Conservation (phyloP, 768 basidiomycete species). For the Heimioporus sp. region DNA sequence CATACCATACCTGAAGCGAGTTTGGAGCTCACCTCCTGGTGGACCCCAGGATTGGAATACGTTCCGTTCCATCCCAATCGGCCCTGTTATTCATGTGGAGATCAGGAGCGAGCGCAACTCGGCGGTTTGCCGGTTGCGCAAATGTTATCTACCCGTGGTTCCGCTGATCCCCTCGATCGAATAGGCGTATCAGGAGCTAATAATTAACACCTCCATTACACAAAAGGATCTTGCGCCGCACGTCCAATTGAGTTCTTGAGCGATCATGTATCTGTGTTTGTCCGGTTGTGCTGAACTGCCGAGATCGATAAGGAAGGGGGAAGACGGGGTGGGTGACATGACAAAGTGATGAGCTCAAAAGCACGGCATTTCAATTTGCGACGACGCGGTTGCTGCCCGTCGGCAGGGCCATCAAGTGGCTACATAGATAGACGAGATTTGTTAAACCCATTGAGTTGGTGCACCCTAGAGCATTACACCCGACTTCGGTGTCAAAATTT, state of each 20-base stretch:
- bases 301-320: background rate
- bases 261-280: background rate
- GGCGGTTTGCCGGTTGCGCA: background rate
- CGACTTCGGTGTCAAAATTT: too few relatives aligned
- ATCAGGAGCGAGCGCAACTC: conserved; percentile 2
- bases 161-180: background rate
- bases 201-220: background rate
- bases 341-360: background rate
- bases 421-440: background rate
- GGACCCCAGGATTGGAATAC: background rate
- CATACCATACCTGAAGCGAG: conserved; percentile 9
- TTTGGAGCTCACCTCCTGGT: conserved; percentile 1
- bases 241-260: background rate
- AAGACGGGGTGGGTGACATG: background rate
- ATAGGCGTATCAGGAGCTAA: background rate
- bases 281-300: background rate
- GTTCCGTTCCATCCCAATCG: background rate
- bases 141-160: background rate
- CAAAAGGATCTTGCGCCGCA: background rate
- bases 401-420: background rate
- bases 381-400: background rate
- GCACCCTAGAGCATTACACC: background rate
- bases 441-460: background rate
- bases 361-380: conserved; percentile 1
- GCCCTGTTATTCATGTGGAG: background rate